Base-by-base conservation (phyloP, 805 yeast genomes). In the Brettanomyces bruxellensis region DNA sequence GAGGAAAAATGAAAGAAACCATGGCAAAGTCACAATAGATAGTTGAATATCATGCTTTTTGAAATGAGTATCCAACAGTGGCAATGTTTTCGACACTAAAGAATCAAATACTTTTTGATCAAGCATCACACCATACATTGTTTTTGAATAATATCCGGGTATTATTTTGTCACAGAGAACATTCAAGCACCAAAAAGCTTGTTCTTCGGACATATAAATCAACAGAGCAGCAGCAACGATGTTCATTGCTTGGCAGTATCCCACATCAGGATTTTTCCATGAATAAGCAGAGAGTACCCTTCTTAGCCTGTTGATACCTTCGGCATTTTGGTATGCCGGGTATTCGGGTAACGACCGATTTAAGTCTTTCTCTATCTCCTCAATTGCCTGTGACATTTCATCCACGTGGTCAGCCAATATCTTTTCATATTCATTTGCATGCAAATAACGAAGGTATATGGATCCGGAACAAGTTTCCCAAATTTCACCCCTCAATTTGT, bases 201-300 rank as follows among this genome's bases (percentile, higher is more conserved):
- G 98, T 53, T 91, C 99, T 63, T 93, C 99, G 7, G 95, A 84
- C 84, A 87, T 89, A 61, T 80, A 85, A 37, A 84, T 84, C 49
- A 86, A 66, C 45, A 86, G 62, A 0, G 87, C 90, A 1, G 95
- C 95, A 2, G 78, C 80, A 7, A 86, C 89, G 44, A 93, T 93
- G 61, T 93, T 93, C 99, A 95, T 93, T 1, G 98, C 99, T 64
- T 93, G 99, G 62, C 99, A 93, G 63, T 93, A 93, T 0, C 99
- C 99, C 25, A 93, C 87, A 38, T 91, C 96, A 0, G 96, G 96
- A 61, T 90, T 89, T 53, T 85, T 86, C 97, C 98, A 93, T 0
- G 96, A 86, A 59, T 90, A 93, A 0, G 96, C 96, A 0, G 95
- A 84, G 48, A 93, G 72, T 0, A 93, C 98, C 50, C 95, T 74